Percentiles rank a stretch among this genome's conserved stretches.
Evolutionary conservation across 345 rosid genomes (phyloP).

Genomic region (Pistacia atlantica): DNA sequence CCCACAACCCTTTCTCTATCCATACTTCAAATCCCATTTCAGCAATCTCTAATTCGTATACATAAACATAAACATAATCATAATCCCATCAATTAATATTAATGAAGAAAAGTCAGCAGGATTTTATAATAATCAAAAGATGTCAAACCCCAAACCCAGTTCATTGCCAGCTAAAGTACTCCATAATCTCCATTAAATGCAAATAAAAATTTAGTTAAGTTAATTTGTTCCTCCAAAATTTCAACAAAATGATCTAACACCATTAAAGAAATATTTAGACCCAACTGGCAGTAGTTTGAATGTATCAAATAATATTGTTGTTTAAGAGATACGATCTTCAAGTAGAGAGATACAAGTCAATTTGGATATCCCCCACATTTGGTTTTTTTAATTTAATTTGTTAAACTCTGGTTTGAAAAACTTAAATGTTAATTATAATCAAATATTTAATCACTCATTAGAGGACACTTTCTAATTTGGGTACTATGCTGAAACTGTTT

Average conservation of each 20-base stretch:
- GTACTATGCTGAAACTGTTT: not conserved
- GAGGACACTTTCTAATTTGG: not conserved
- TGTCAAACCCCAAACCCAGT: not conserved
- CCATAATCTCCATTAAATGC: not conserved
- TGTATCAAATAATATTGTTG: conserved; percentile 27
- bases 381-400: not conserved
- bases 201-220: not conserved
- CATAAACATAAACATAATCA: too few relatives aligned
- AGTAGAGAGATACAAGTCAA: conserved; percentile 11
- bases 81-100: too few relatives aligned
- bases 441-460: conserved; percentile 6
- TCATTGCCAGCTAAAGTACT: conserved; percentile 12
- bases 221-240: not conserved
- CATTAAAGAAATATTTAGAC: conserved; percentile 28
- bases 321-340: conserved; percentile 27
- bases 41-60: too few relatives aligned
- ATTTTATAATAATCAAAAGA: not conserved
- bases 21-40: not conserved
- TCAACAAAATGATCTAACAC: conserved; percentile 11
- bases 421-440: not conserved
- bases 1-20: too few relatives aligned
- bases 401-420: not conserved
- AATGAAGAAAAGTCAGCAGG: not conserved
- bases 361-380: conserved; percentile 15
- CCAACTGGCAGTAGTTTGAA: conserved; percentile 39